phyloP scores from a whole-genome alignment of 441 rosid species.

The Geranium incanum region DNA sequence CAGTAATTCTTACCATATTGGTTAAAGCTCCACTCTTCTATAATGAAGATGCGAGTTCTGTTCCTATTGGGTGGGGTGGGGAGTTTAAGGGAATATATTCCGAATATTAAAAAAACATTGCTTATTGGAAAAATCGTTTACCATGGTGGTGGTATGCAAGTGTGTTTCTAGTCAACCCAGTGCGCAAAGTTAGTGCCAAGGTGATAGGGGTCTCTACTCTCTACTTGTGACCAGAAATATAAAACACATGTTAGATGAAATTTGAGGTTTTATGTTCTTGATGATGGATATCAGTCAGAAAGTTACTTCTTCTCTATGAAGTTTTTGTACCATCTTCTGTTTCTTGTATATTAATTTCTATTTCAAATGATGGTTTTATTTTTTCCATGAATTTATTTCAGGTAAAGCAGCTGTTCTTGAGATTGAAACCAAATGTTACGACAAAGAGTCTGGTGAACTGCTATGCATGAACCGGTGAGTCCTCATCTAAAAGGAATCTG shows the following conservation, averaged over 20 bases:
- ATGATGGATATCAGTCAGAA: background rate
- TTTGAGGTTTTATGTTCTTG: background rate
- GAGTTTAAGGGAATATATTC: no score
- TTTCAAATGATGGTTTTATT: slow-evolving; percentile 9
- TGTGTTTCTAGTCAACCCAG: background rate
- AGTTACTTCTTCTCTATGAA: no score
- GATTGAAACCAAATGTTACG: slow-evolving; percentile 67
- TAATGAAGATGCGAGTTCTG: no score
- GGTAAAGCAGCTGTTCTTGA: slow-evolving; percentile 90
- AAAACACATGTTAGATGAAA: no score
- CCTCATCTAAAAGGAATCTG: slow-evolving; percentile 13
- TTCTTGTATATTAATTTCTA: background rate
- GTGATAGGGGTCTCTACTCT: no score
- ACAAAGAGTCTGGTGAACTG: slow-evolving; percentile 59
- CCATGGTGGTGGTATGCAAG: background rate
- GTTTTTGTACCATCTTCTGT: no score
- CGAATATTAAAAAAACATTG: no score
- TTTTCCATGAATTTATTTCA: slow-evolving; percentile 23
- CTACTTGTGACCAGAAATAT: no score
- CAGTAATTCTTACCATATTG: slow-evolving; percentile 1
- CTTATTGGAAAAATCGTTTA: no score
- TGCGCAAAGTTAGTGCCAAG: no score
- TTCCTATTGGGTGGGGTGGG: no score
- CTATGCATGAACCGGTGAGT: slow-evolving; percentile 74
- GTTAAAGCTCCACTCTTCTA: no score